These are phyloP conservation scores for Boletus rex-veris DNA, from an alignment of 768 basidiomycete species.

Conservation along the genomic window DNA sequence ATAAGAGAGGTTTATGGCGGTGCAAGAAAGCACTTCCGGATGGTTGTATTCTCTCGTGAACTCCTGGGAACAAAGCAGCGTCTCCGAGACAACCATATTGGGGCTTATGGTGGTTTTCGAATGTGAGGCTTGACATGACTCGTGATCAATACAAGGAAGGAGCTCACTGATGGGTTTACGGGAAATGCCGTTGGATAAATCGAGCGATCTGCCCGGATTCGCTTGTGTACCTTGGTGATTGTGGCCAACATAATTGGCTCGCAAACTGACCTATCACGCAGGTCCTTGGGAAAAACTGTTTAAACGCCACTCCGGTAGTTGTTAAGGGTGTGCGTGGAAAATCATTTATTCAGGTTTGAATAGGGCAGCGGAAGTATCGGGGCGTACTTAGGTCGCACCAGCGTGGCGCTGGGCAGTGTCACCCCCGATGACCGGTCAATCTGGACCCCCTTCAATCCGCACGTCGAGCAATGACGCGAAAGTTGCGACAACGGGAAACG, in stretches of 20 bases:
- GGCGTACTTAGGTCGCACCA: neutral
- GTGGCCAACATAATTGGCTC: neutral
- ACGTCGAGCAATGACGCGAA: neutral
- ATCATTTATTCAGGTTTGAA: neutral
- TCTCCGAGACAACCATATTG: neutral
- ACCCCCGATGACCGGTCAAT: neutral
- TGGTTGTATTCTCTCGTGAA: slow-evolving; percentile 22
- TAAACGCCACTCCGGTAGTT: slow-evolving; percentile 1
- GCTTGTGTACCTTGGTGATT: neutral
- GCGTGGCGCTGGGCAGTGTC: neutral
- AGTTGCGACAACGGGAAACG: no score
- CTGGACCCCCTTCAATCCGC: neutral
- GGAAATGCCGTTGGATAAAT: slow-evolving; percentile 12
- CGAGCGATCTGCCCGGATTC: slow-evolving; percentile 1
- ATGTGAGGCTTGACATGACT: neutral
- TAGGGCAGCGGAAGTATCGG: neutral
- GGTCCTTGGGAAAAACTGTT: slow-evolving; percentile 4
- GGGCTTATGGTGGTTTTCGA: neutral
- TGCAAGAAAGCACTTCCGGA: slow-evolving; percentile 16
- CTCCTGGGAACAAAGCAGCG: neutral
- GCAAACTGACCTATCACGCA: neutral
- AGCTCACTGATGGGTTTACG: slow-evolving; percentile 7
- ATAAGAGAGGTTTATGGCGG: slow-evolving; percentile 7
- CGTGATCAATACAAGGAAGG: slow-evolving; percentile 1
- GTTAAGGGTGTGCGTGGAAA: slow-evolving; percentile 2